Conservation (phyloP, 495 filamentous ascomycete genomes). For the Neurospora sp. region DNA sequence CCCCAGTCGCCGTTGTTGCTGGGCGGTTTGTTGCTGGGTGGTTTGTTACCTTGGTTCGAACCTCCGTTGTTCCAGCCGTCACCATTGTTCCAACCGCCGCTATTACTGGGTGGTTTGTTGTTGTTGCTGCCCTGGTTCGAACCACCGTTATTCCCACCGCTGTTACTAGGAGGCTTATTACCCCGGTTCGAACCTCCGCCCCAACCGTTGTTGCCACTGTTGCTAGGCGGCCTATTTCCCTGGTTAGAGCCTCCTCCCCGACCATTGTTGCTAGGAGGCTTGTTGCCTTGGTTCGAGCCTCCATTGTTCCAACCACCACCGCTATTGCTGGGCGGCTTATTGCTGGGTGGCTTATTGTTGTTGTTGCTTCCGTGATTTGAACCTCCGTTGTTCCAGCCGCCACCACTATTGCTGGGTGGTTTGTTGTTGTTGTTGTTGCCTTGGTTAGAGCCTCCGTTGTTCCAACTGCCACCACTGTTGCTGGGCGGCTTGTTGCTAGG, state of each 20-base stretch:
- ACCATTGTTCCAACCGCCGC: not conserved
- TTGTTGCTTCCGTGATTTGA: too few species aligned
- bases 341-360: too few species aligned
- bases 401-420: not conserved
- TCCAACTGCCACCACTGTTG: not conserved
- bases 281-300: not conserved
- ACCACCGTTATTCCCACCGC: not conserved
- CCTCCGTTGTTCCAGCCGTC: not conserved
- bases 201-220: not conserved
- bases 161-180: not conserved
- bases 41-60: not conserved
- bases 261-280: not conserved
- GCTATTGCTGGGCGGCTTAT: not conserved
- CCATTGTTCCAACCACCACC: not conserved
- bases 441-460: not conserved
- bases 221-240: not conserved
- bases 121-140: not conserved
- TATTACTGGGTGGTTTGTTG: not conserved
- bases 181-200: not conserved
- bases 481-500: not conserved
- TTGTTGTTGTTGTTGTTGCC: not conserved
- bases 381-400: slow-evolving; percentile 1
- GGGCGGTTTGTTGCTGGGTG: not conserved
- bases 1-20: not conserved
- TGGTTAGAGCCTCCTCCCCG: not conserved